Percentiles rank a stretch among this genome's conserved stretches.
Conservation (phyloP, 2,329 filamentous ascomycete species). For the Fusarium goolgardi region DNA sequence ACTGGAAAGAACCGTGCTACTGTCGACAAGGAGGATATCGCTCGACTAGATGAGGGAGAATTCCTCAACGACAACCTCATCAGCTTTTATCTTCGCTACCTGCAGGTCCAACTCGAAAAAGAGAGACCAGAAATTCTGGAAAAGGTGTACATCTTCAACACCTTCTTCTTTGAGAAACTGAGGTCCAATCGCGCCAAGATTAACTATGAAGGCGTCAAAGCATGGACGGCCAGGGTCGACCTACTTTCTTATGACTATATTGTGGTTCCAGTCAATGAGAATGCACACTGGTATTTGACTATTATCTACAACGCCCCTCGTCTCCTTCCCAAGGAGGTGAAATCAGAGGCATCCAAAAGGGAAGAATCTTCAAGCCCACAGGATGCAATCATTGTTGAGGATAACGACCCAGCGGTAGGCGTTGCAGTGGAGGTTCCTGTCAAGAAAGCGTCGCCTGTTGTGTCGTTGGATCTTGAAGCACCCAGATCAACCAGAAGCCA, state of each 20-base stretch:
- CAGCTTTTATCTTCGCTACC: slow-evolving; percentile 83
- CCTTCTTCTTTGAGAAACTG: slow-evolving; percentile 87
- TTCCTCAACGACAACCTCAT: slow-evolving; percentile 95
- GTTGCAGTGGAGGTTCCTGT: slow-evolving; percentile 31
- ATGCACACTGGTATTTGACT: slow-evolving; percentile 90
- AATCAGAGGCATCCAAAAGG: slow-evolving; percentile 6
- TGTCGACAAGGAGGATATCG: slow-evolving; percentile 78
- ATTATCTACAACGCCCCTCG: slow-evolving; percentile 90
- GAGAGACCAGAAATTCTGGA: slow-evolving; percentile 66
- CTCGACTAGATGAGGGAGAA: slow-evolving; percentile 82
- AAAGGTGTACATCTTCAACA: slow-evolving; percentile 89
- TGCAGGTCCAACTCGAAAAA: slow-evolving; percentile 70
- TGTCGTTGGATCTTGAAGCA: slow-evolving; percentile 42
- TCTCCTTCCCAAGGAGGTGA: slow-evolving; percentile 56
- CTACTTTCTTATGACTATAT: slow-evolving; percentile 89
- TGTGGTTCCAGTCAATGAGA: slow-evolving; percentile 90
- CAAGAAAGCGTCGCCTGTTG: slow-evolving; percentile 40
- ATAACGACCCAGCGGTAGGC: slow-evolving; percentile 14
- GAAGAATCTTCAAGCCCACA: slow-evolving; percentile 14
- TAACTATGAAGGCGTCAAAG: slow-evolving; percentile 86
- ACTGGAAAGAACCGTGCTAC: slow-evolving; percentile 70
- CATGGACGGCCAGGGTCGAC: slow-evolving; percentile 89
- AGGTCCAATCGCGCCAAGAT: slow-evolving; percentile 72
- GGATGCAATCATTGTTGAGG: slow-evolving; percentile 33
- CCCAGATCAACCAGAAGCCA: slow-evolving; percentile 17